phyloP scores from a whole-genome alignment of 371 early-diverging fungal species.

The Umbelopsis sp. region DNA sequence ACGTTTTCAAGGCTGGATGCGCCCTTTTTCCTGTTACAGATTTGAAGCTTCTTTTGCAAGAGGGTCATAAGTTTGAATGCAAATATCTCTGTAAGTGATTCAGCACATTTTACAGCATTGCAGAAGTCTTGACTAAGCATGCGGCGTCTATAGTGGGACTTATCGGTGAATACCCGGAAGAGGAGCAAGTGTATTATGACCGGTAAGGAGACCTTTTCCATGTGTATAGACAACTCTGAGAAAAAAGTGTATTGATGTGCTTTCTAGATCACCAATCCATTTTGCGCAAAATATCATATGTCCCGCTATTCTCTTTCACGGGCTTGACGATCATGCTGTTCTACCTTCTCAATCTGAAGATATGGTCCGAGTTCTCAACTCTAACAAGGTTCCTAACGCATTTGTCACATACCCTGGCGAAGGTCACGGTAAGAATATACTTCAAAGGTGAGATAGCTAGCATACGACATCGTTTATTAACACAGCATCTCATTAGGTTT shows the following conservation, averaged over 20 bases:
- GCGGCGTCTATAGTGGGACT: constrained; percentile 23
- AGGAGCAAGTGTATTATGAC: constrained; percentile 53
- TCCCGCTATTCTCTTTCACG: constrained; percentile 78
- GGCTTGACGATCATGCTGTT: constrained; percentile 74
- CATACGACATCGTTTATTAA: neutral
- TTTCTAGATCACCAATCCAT: constrained; percentile 56
- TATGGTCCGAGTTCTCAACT: constrained; percentile 69
- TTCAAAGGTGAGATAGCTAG: neutral
- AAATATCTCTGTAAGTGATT: constrained; percentile 46
- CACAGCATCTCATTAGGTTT: constrained; percentile 29
- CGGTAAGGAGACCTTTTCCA: constrained; percentile 25
- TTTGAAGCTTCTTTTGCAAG: constrained; percentile 63
- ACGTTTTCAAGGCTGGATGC: constrained; percentile 75
- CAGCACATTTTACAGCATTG: neutral
- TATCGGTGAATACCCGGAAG: constrained; percentile 69
- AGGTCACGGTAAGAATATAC: constrained; percentile 55
- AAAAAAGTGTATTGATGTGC: neutral
- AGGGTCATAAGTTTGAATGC: constrained; percentile 82
- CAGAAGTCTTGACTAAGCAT: too few species aligned
- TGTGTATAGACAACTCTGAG: neutral
- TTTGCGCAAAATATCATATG: constrained; percentile 62
- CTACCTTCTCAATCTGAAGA: constrained; percentile 76
- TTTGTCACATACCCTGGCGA: constrained; percentile 74
- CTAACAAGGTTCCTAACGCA: constrained; percentile 65
- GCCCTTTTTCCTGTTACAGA: constrained; percentile 74